A percentile compares a stretch with the other conserved stretches of the same genome.
These are phyloP conservation scores for Heritiera fomes DNA, from an alignment of 345 rosid species.

Conservation along the genomic window DNA sequence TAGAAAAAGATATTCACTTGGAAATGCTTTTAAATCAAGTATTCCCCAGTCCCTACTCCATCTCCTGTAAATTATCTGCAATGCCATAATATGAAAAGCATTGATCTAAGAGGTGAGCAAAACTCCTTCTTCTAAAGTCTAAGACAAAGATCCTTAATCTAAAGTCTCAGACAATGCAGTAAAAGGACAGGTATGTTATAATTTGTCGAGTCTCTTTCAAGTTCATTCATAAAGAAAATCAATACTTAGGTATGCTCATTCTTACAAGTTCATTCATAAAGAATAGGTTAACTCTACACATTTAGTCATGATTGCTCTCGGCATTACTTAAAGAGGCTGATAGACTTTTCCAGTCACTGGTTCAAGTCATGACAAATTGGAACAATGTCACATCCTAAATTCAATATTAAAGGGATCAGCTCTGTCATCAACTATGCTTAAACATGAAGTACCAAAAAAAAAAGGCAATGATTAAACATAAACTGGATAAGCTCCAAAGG, in stretches of 20 bases:
- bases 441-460: not conserved
- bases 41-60: not conserved
- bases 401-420: not conserved
- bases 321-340: not conserved
- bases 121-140: not conserved
- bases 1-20: not conserved
- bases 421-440: not conserved
- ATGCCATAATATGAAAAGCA: not conserved
- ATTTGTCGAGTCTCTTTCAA: not conserved
- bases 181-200: not conserved
- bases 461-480: not conserved
- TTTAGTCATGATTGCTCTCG: not conserved
- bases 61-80: not conserved
- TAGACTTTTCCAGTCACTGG: not conserved
- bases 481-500: not conserved
- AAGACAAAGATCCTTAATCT: slow-evolving; percentile 2
- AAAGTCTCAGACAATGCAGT: not conserved
- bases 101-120: not conserved
- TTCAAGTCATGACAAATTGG: not conserved
- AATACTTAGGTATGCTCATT: not conserved
- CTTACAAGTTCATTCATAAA: not conserved
- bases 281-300: not conserved
- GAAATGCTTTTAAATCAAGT: not conserved
- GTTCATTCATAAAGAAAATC: not conserved
- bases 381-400: not conserved